Evolutionary conservation across 495 filamentous ascomycete genomes (phyloP), one percentile per base, ranked within the genome.

Genomic region (Penicillium cosmopolitanum): DNA sequence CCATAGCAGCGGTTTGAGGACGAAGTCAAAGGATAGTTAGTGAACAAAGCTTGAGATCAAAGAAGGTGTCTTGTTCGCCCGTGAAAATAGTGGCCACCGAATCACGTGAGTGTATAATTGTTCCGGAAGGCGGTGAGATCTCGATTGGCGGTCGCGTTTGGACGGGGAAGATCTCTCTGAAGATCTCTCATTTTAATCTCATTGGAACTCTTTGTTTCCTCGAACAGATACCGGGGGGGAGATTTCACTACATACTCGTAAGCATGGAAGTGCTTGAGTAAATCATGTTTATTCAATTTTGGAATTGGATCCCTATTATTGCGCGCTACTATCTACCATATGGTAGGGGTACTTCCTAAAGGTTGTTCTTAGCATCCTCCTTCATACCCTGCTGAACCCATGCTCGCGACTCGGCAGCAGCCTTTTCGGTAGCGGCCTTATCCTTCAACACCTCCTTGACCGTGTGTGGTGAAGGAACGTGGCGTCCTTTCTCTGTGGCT

Each of bases 401-500:
- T 5, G 67, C 66, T 59, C 74, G 74, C 3, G 70, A 50, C 50
- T 73, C 66, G 34, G 76, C 78, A 10, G 84, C 84, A 21, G 64
- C 28, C 70, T 84, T 80, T 40, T 90, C 85, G 60, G 81, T 66
- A 54, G 80, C 73, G 42, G 69, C 76, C 62, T 85, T 85, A 66
- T 79, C 75, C 68, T 82, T 82, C 44, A 86, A 33, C 38, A 83
- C 71, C 1, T 82, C 83, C 68, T 84, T 85, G 25, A 90, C 83
- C n/a, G 64, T 85, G 69, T 91, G 87, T 48, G 69, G 80, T 21
- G 79, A 75, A 0, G 93, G 94, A 16, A 96, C 88, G 78, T 96
- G 82, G 0, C 85, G 75, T 0, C 93, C 93, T 76, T 86, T 93
- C 77, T 93, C 85, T 4, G 90, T 80, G 1, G 80, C 94, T 3